phyloP scores from a whole-genome alignment of 768 basidiomycete species.

The Pilatotrama ljubarskyi region DNA sequence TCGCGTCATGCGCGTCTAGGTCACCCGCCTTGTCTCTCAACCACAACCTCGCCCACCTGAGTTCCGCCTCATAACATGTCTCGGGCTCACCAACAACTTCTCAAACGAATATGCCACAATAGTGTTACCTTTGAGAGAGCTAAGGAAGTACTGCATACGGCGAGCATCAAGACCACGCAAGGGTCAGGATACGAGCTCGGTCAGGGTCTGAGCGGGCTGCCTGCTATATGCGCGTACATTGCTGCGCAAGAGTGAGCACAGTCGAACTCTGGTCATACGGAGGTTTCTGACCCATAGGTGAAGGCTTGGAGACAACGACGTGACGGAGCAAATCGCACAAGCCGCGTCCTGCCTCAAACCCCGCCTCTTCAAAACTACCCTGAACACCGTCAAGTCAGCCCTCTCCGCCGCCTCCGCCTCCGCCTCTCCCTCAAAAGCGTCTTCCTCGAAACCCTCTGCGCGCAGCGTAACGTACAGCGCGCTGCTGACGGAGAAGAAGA shows the following conservation, averaged over 20 bases:
- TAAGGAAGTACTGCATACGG: slow-evolving; percentile 36
- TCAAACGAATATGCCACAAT: slow-evolving; percentile 33
- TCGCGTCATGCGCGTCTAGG: slow-evolving; percentile 6
- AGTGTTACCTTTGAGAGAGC: slow-evolving; percentile 39
- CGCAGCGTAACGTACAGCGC: slow-evolving; percentile 16
- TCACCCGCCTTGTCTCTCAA: background rate
- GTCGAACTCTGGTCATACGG: background rate
- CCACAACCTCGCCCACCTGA: background rate
- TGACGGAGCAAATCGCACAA: slow-evolving; percentile 33
- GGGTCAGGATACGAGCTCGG: slow-evolving; percentile 52
- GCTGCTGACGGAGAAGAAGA: slow-evolving; percentile 13
- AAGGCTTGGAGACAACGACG: slow-evolving; percentile 32
- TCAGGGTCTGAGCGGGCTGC: slow-evolving; percentile 39
- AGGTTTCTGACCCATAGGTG: background rate
- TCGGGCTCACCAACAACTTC: slow-evolving; percentile 23
- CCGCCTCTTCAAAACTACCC: slow-evolving; percentile 28
- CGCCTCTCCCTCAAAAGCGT: background rate
- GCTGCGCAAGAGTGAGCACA: slow-evolving; percentile 48
- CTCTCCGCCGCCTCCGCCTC: slow-evolving; percentile 16
- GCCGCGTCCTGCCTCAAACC: slow-evolving; percentile 34
- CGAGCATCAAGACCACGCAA: slow-evolving; percentile 43
- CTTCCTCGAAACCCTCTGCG: background rate
- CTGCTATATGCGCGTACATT: slow-evolving; percentile 52
- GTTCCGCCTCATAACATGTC: slow-evolving; percentile 25
- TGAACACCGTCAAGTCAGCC: slow-evolving; percentile 28